Evolutionary conservation across 2,329 filamentous ascomycete species (phyloP).

Genomic region (Mycosphaerella sp.): DNA sequence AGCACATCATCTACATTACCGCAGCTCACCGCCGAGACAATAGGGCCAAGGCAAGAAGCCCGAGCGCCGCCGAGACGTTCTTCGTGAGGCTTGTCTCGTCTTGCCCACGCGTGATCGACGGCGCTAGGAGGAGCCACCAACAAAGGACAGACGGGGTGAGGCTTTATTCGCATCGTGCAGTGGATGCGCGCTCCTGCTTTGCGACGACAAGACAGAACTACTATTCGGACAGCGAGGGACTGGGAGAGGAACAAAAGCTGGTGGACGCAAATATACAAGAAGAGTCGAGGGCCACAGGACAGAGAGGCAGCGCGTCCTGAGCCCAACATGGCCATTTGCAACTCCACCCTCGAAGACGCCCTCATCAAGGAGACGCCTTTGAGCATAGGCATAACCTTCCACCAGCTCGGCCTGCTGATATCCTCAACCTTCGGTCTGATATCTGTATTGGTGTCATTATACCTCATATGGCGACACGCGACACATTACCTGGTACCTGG

Average conservation of each 20-base stretch:
- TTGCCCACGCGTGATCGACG: no score
- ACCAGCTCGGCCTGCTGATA: constrained; percentile 51
- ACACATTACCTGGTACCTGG: constrained; percentile 55
- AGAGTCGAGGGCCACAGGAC: not conserved
- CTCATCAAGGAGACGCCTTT: constrained; percentile 42
- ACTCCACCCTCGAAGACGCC: constrained; percentile 45
- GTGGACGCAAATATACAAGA: not conserved
- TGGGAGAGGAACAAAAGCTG: not conserved
- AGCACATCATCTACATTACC: not conserved
- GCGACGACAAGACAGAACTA: no score
- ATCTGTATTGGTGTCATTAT: constrained; percentile 47
- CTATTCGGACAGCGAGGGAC: no score
- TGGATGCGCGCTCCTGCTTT: no score
- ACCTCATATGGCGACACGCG: constrained; percentile 52
- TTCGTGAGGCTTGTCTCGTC: not conserved
- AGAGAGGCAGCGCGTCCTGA: no score
- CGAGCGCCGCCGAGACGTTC: not conserved
- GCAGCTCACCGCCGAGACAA: not conserved
- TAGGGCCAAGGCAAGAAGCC: not conserved
- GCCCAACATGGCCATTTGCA: constrained; percentile 36
- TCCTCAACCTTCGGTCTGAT: constrained; percentile 49
- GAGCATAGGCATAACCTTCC: constrained; percentile 52
- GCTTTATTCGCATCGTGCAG: no score
- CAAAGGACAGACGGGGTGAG: no score
- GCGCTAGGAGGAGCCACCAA: no score